These are phyloP conservation scores for Macrolepiota dolichaula DNA, from an alignment of 768 basidiomycete species.

Conservation along the genomic window DNA sequence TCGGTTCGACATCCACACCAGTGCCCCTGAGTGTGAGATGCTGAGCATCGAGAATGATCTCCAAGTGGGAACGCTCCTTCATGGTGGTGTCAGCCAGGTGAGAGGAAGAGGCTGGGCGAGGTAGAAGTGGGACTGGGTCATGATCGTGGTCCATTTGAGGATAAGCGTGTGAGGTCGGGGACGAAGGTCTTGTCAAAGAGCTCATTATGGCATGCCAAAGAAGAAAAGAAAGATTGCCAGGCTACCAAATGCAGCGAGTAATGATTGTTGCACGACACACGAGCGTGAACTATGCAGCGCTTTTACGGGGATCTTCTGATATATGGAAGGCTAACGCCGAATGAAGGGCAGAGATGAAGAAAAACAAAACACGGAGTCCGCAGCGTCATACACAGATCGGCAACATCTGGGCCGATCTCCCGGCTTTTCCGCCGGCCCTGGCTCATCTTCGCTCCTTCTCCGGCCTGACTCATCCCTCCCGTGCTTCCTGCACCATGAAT, in stretches of 20 bases:
- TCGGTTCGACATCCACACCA: constrained; percentile 81
- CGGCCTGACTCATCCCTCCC: background rate
- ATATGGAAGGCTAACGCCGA: background rate
- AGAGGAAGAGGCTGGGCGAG: background rate
- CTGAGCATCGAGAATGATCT: constrained; percentile 74
- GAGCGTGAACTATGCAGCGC: background rate
- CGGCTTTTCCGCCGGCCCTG: background rate
- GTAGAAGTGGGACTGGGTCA: background rate
- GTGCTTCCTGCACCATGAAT: background rate
- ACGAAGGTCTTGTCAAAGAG: background rate
- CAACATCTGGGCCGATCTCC: background rate
- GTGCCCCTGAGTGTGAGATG: constrained; percentile 72
- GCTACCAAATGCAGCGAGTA: background rate
- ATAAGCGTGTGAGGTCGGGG: background rate
- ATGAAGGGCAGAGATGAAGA: background rate
- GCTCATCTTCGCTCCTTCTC: background rate
- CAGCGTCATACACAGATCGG: background rate
- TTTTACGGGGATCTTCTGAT: background rate
- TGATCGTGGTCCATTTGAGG: constrained; percentile 1
- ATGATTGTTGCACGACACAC: background rate
- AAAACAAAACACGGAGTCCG: background rate
- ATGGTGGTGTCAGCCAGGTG: constrained; percentile 2
- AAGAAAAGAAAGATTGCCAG: background rate
- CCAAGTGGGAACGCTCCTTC: constrained; percentile 46
- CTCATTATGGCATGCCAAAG: background rate